phyloP scores from a whole-genome alignment of 163 green algal species.

The Chloromonas sp. region DNA sequence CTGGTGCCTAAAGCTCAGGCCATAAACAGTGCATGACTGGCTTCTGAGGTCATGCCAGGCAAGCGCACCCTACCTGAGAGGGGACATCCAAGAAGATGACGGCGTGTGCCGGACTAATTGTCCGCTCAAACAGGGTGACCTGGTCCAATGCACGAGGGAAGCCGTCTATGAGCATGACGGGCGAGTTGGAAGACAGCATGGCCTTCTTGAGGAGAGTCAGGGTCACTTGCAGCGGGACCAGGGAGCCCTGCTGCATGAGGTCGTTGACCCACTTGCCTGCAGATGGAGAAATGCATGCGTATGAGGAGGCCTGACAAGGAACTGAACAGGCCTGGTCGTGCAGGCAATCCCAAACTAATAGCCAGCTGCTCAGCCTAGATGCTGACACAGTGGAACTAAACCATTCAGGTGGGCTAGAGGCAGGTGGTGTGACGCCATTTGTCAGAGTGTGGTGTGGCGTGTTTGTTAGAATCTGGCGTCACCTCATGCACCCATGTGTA shows the following conservation, averaged over 20 bases:
- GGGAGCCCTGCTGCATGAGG: constrained; percentile 2
- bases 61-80: neutral
- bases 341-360: neutral
- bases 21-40: neutral
- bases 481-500: too few species aligned
- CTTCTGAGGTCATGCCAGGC: neutral
- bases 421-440: neutral
- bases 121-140: neutral
- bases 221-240: constrained; percentile 7
- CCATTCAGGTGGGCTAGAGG: neutral
- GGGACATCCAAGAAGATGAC: constrained; percentile 1
- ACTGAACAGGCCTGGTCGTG: neutral
- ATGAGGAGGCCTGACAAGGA: neutral
- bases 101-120: neutral
- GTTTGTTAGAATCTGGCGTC: too few species aligned
- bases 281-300: neutral
- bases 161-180: constrained; percentile 9
- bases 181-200: constrained; percentile 1
- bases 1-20: neutral
- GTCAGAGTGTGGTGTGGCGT: too few species aligned
- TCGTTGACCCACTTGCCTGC: constrained; percentile 9
- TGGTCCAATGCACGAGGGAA: constrained; percentile 10
- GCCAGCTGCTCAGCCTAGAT: neutral
- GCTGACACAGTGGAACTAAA: neutral
- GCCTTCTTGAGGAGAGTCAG: constrained; percentile 11